Evolutionary conservation across 1,139 yeast species (phyloP).

Genomic region (Groenewaldozyma sp.): DNA sequence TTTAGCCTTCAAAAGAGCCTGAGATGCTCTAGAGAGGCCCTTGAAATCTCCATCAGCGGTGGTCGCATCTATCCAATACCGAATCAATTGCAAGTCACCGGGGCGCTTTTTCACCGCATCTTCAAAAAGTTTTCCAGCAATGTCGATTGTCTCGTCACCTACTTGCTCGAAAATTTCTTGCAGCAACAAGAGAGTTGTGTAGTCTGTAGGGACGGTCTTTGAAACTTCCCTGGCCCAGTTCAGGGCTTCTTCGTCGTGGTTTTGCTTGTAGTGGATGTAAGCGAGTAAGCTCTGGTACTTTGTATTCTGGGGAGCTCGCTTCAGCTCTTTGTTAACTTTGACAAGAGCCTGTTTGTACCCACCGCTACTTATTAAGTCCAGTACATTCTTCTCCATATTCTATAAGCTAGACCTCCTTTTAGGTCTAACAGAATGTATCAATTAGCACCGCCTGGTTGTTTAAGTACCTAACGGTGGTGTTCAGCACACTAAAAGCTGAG

Average conservation of each 20-base stretch:
- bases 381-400: slow-evolving; percentile 17
- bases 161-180: slow-evolving; percentile 21
- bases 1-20: slow-evolving; percentile 24
- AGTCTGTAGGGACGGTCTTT: slow-evolving; percentile 44
- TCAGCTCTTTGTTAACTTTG: slow-evolving; percentile 41
- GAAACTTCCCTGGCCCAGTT: slow-evolving; percentile 36
- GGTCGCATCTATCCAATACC: slow-evolving; percentile 27
- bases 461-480: too few relatives aligned
- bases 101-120: slow-evolving; percentile 39
- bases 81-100: slow-evolving; percentile 21
- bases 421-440: too few relatives aligned
- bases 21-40: slow-evolving; percentile 30
- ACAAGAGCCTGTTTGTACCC: slow-evolving; percentile 46
- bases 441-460: too few relatives aligned
- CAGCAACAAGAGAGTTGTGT: slow-evolving; percentile 16
- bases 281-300: slow-evolving; percentile 44
- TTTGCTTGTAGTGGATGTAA: slow-evolving; percentile 36
- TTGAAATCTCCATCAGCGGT: slow-evolving; percentile 23
- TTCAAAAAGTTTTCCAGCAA: slow-evolving; percentile 37
- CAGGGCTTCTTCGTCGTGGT: slow-evolving; percentile 39
- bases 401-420: too few relatives aligned
- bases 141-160: neutral
- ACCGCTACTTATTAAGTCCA: slow-evolving; percentile 45
- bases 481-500: too few relatives aligned
- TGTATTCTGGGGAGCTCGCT: slow-evolving; percentile 46